Evolutionary conservation across 73 alveolate species (phyloP).

Genomic region (Uronychia binucleata): DNA sequence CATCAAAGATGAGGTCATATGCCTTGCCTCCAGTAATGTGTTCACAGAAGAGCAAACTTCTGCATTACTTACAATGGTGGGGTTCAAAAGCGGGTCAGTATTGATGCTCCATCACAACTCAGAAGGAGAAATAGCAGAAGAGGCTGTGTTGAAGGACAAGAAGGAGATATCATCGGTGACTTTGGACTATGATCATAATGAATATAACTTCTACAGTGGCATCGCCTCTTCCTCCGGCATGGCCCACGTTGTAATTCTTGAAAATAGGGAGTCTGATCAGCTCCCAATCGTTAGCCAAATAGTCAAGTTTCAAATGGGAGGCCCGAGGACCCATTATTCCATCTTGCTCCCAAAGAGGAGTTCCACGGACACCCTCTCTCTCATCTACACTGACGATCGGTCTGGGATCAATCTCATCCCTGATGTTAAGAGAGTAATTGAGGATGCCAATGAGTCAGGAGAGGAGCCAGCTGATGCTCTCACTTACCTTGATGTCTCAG

Average conservation of each 20-base stretch:
- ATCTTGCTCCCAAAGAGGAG: not conserved
- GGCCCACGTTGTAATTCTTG: not conserved
- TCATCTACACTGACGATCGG: not conserved
- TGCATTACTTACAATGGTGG: not conserved
- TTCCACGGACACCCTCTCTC: not conserved
- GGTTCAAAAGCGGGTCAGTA: not conserved
- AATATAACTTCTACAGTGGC: not conserved
- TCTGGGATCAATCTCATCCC: not conserved
- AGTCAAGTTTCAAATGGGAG: not conserved
- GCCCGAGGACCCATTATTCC: not conserved
- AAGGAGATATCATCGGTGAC: not conserved
- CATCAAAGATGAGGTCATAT: not conserved
- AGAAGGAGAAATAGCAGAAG: not conserved
- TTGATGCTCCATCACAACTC: not conserved
- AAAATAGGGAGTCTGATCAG: not conserved
- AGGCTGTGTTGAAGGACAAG: not conserved
- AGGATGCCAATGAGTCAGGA: not conserved
- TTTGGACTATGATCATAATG: not conserved
- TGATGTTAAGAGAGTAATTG: not conserved
- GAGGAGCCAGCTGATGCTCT: not conserved
- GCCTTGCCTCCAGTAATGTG: not conserved
- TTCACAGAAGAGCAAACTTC: not conserved
- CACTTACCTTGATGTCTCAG: not conserved
- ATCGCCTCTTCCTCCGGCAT: not conserved
- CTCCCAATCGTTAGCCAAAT: not conserved